Evolutionary conservation across 2,329 filamentous ascomycete genomes (phyloP), one percentile per base, ranked within the genome.

Genomic region (Hypoxylon sp.): DNA sequence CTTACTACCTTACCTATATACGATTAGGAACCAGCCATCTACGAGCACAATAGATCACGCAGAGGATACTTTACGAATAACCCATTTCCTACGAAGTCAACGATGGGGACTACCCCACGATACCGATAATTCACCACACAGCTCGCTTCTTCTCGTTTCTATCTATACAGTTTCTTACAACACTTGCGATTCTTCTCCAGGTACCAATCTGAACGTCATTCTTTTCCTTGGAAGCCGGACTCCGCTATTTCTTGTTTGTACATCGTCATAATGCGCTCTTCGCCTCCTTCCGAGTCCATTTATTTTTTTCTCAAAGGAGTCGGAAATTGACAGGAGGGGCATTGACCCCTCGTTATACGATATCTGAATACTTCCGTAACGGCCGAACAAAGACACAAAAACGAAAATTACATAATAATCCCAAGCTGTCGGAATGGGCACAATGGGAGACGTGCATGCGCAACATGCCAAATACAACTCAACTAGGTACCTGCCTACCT

Each of bases 181-280:
- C 12, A 21, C 19, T 38, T 29, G 17, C 31, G 38, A 41, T 17
- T 44, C 16, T 11, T 11, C 31, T 29, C 20, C 12, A 16, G 31
- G 38, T 38, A 31, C 34, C 6, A 16, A 43, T 15, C 26, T 4
- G 12, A 34, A 25, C 21, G 30, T 29, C 7, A 17, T 38, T 12
- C 19, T 13, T 26, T 42, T 44, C n/a, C n/a, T 25, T 7, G 37
- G 16, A 19, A 17, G 23, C 16, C 46, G 20, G 42, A 34, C 15
- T 25, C 27, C 36, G 25, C 38, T 19, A 31, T 31, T 23, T 7
- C 20, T 15, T 41, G 55, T 48, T 37, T 38, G n/a, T n/a, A n/a
- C n/a, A n/a, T 40, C 31, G 48, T 25, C 38, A 51, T 58, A 58
- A 55, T 58, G 29, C 37, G 23, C n/a, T 26, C 30, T 49, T 40